Percentiles rank a stretch among this genome's conserved stretches.
phyloP scores from a whole-genome alignment of 1,284 basidiomycete species.

The Rhodofomes roseus region DNA sequence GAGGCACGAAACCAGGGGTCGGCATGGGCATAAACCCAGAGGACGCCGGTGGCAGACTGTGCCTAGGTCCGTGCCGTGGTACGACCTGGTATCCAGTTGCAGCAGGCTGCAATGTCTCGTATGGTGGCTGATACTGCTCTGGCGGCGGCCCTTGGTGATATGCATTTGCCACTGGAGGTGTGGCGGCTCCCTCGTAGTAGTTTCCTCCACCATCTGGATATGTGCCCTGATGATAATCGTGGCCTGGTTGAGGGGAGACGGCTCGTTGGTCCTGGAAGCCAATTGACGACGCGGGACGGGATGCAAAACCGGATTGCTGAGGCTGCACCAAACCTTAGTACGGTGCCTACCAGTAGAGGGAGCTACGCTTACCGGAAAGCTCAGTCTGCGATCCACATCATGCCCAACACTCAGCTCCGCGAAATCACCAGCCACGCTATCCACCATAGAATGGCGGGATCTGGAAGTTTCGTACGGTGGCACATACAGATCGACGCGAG shows the following conservation, averaged over 20 bases:
- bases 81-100: conserved; percentile 29
- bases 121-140: conserved; percentile 47
- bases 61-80: conserved; percentile 48
- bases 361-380: conserved; percentile 52
- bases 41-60: conserved; percentile 60
- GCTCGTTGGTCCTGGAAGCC: conserved; percentile 27
- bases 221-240: conserved; percentile 26
- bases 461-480: conserved; percentile 55
- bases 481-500: conserved; percentile 67
- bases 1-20: conserved; percentile 26
- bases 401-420: conserved; percentile 64
- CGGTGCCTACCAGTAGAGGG: neutral
- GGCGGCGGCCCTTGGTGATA: conserved; percentile 30
- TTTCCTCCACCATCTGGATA: conserved; percentile 21
- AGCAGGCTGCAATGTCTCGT: conserved; percentile 41
- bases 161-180: conserved; percentile 32
- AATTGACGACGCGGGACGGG: conserved; percentile 37
- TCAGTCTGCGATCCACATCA: conserved; percentile 50
- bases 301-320: conserved; percentile 30
- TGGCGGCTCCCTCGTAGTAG: conserved; percentile 25
- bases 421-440: conserved; percentile 58
- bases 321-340: conserved; percentile 22
- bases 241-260: conserved; percentile 24
- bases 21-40: conserved; percentile 58
- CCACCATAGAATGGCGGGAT: conserved; percentile 34